Conservation (phyloP, 1,139 yeast species). For the Nakaseomyces uthaithaninus region DNA sequence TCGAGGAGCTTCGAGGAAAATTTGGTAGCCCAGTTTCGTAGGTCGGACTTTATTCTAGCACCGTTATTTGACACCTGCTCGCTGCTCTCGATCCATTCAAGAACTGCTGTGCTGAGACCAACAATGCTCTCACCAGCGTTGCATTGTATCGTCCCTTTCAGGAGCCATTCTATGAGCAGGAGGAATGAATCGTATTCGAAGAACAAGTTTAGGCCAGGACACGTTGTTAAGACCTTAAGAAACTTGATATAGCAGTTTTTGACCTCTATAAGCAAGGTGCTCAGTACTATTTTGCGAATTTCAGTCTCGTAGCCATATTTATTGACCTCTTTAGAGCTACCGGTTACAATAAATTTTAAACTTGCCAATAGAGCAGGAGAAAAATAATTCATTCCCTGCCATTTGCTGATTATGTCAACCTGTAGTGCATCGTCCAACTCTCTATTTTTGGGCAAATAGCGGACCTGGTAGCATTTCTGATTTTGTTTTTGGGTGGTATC, state of each 20-base stretch:
- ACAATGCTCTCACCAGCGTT: conserved; percentile 5
- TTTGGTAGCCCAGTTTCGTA: background rate
- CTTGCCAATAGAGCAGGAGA: background rate
- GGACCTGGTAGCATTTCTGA: conserved; percentile 2
- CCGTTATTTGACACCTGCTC: background rate
- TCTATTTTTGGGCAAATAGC: background rate
- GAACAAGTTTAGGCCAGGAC: background rate
- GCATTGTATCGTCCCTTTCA: conserved; percentile 3
- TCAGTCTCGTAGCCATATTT: background rate
- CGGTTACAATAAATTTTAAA: background rate
- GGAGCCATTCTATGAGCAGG: background rate
- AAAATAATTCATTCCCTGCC: conserved; percentile 2
- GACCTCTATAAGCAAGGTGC: conserved; percentile 1
- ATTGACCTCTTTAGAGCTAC: background rate
- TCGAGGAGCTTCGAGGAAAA: background rate
- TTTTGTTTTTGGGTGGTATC: background rate
- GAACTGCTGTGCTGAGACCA: background rate
- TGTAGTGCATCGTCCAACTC: background rate
- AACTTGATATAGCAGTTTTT: conserved; percentile 1
- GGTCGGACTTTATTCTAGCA: background rate
- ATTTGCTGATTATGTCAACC: background rate
- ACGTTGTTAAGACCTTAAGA: background rate
- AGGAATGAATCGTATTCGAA: background rate
- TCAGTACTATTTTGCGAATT: background rate
- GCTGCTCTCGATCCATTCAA: background rate